Percentiles rank a stretch among this genome's conserved stretches.
Conservation (phyloP, 2,329 filamentous ascomycete genomes). For the Monilinia fructigena region DNA sequence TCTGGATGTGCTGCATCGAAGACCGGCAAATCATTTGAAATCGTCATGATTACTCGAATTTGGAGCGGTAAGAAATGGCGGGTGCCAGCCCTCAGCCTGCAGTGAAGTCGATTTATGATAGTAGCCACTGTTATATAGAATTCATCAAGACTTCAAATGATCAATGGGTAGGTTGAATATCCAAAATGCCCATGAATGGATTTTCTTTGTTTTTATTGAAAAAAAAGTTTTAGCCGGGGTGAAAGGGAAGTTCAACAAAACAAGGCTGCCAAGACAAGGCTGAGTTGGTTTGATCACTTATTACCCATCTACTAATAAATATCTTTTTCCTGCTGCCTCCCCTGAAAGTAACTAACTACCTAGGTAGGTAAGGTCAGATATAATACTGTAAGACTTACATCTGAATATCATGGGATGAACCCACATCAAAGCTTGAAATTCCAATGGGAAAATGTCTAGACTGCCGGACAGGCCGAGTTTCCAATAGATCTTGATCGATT, state of each 20-base stretch:
- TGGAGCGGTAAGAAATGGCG: constrained; percentile 26
- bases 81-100: constrained; percentile 38
- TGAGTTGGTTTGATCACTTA: not conserved
- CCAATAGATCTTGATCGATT: not conserved
- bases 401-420: not conserved
- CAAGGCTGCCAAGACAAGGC: constrained; percentile 3
- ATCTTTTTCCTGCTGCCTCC: not conserved
- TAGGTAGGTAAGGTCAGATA: not conserved
- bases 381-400: not conserved
- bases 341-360: not conserved
- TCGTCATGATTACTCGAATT: constrained; percentile 29
- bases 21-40: constrained; percentile 25
- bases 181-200: not conserved
- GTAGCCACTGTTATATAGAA: constrained; percentile 30
- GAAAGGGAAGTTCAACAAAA: not conserved
- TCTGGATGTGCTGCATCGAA: constrained; percentile 20
- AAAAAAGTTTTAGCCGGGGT: constrained; percentile 14
- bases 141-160: not conserved
- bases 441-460: not conserved
- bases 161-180: not conserved
- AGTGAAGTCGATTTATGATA: constrained; percentile 14
- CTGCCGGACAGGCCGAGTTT: not conserved
- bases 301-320: not conserved
- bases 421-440: constrained; percentile 11
- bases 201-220: constrained; percentile 2